phyloP scores from a whole-genome alignment of 164 flowering plant genomes.

The Pachysandra terminalis region DNA sequence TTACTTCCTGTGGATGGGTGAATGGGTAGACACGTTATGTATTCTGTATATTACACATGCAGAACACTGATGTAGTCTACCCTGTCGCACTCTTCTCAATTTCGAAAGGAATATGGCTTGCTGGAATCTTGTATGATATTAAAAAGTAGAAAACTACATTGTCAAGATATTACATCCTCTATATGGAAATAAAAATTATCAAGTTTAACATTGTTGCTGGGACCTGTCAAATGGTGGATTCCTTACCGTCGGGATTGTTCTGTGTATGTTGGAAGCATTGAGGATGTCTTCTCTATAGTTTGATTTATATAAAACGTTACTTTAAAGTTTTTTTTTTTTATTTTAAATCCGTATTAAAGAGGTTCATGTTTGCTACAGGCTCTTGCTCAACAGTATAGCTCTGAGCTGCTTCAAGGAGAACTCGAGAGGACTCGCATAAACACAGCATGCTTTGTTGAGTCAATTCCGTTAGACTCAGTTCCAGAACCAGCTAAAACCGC shows the following conservation, averaged over 20 bases:
- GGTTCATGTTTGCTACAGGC: slow-evolving; percentile 47
- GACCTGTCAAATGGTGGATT: background rate
- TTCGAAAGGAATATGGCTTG: background rate
- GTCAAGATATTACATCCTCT: background rate
- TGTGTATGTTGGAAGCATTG: background rate
- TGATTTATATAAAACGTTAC: background rate
- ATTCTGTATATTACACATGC: too few species aligned
- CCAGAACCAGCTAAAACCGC: slow-evolving; percentile 74
- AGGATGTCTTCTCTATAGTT: background rate
- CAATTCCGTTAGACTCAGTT: slow-evolving; percentile 57
- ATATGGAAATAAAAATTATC: background rate
- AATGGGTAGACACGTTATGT: too few species aligned
- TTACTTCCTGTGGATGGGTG: background rate
- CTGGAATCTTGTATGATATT: background rate
- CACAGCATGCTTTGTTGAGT: slow-evolving; percentile 87
- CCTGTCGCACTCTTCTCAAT: background rate
- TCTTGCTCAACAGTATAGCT: slow-evolving; percentile 84
- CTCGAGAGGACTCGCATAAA: slow-evolving; percentile 91
- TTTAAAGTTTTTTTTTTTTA: background rate
- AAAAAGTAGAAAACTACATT: background rate
- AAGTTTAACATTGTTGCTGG: too few species aligned
- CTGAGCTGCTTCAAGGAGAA: slow-evolving; percentile 83
- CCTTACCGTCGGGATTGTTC: background rate
- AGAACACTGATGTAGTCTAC: too few species aligned
- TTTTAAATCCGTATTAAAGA: background rate